Base-by-base conservation (phyloP, 768 basidiomycete species). In the Omphalotus guepiniiformis region DNA sequence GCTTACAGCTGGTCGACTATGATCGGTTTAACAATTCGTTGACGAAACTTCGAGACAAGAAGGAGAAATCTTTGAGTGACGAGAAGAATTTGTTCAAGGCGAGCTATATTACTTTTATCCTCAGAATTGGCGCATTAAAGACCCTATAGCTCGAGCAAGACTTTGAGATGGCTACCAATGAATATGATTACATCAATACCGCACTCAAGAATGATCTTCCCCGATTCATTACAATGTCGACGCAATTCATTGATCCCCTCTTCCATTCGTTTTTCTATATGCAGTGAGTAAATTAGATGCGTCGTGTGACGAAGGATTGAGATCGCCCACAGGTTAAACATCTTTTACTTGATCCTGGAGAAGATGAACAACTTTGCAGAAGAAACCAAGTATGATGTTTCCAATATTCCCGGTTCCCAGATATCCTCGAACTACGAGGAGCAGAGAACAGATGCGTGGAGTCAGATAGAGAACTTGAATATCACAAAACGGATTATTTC, bases 221-320 rank as follows among this genome's bases (percentile, higher is more conserved):
- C 2, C 81, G 81, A n/a, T 98, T 98, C 74, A 83, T 98, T 78
- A 73, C 72, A 23, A 79, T 97, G 52, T 75, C 88, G 1, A 87
- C 91, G 2, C 80, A 84, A 53, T 97, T 97, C 68, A 91, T 98
- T 61, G 87, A 94, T 55, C 96, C 96, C 1, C 72, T 98, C n/a
- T 99, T 97, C 79, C 87, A 95, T 58, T 95, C 93, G 15, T 93
- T 93, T 76, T 99, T 88, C 74, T 99, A 95, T 65, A 97, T 99
- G 93, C 93, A 98, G 92, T 94, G 59, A 60, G 93, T 82, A 23
- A 35, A 11, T 42, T 34, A 16, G 23, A 19, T 43, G 30, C 7
- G 19, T 28, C 21, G 26, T n/a, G 6, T 29, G 15, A 3, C 15
- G 25, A 16, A 11, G n/a, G 32, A 15, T 39, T 6, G 26, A 39